Evolutionary conservation across 345 rosid species (phyloP).

Genomic region (Lenwebbia sp.): DNA sequence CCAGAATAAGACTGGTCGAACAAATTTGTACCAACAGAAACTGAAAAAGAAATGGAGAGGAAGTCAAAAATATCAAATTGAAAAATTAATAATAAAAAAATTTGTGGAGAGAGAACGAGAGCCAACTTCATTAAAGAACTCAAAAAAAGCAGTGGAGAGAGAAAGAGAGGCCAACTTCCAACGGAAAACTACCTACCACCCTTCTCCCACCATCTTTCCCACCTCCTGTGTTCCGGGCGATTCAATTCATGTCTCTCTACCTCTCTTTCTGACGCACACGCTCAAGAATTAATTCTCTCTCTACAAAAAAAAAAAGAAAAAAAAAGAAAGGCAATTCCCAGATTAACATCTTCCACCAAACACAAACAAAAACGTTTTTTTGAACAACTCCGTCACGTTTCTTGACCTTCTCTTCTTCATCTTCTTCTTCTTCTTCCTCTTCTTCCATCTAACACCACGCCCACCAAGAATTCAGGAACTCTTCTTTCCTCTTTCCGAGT

Average conservation of each 20-base stretch:
- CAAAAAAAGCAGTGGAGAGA: neutral
- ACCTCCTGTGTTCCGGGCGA: neutral
- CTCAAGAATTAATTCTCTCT: neutral
- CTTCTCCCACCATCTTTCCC: neutral
- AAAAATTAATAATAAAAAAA: neutral
- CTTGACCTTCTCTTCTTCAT: neutral
- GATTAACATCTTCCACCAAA: conserved; percentile 1
- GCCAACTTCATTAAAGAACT: neutral
- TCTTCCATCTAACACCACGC: neutral
- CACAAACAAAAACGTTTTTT: neutral
- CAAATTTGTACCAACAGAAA: neutral
- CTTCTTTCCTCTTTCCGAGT: conserved; percentile 13
- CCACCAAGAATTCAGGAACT: neutral
- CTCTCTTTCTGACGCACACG: neutral
- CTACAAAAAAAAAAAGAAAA: neutral
- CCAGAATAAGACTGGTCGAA: neutral
- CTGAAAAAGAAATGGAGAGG: neutral
- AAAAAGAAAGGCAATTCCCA: neutral
- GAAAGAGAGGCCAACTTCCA: conserved; percentile 12
- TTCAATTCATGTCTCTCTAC: neutral
- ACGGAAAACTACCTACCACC: conserved; percentile 38
- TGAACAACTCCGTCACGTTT: conserved; percentile 19
- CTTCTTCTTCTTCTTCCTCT: neutral
- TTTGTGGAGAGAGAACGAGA: neutral
- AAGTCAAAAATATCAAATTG: neutral